Base-by-base conservation (phyloP, 257 asterid species). In the Buddleja alternifolia region DNA sequence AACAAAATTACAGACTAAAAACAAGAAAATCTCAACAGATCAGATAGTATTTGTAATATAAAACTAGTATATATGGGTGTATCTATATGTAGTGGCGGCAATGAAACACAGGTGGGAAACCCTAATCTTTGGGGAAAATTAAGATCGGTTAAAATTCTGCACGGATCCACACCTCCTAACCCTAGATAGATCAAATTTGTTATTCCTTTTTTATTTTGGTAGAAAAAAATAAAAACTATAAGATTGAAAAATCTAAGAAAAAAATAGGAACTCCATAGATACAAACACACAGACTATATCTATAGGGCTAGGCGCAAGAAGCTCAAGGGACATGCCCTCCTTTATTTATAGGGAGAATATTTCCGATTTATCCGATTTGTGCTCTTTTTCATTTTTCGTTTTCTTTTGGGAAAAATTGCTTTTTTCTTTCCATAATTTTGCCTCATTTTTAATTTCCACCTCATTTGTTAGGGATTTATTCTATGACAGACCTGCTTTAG, bases 271-370 rank as follows among this genome's bases (percentile, higher is more conserved):
- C 76, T 71, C 82, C 86, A 73, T 75, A 40, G 78, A 34, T 58
- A 80, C 72, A 77, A 73, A 78, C 77, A n/a, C n/a, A n/a, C n/a
- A n/a, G n/a, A n/a, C 88, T 79, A 81, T 71, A 75, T n/a, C 62
- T 74, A 76, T 84, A 86, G 93, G 97, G 96, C 95, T 82, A 78
- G 86, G 90, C 87, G 93, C 88, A 88, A 72, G 81, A 47, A 58
- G 51, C 68, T 34, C 12, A 6, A 5, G 5, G 34, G 62, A 20
- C 50, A 17, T 45, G 59, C 73, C 72, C 69, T 44, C 52, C 34
- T 36, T 29, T 68, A 81, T 78, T 72, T 81, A 69, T 75, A 68
- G 46, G 1, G 41, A 14, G 40, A n/a, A 45, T 8, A 7, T 68
- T 74, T 32, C 6, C 53, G 46, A 36, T 53, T 66, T 50, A 1